These are phyloP conservation scores for Pyrenopolyporus hunteri DNA, from an alignment of 495 filamentous ascomycete genomes.

Conservation along the genomic window DNA sequence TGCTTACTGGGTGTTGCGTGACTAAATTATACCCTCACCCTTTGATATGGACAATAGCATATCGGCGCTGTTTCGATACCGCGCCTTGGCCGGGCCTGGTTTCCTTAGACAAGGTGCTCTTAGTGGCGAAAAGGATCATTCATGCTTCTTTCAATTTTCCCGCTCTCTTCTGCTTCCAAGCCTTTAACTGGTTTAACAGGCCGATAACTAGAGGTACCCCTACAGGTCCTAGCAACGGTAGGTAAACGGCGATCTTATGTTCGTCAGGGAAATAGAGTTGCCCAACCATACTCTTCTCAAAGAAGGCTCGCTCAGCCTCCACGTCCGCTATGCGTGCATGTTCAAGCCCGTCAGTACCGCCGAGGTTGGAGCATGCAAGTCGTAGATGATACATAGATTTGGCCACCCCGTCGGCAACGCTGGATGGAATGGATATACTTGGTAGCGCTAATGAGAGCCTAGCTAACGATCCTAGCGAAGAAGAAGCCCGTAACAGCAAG, in stretches of 20 bases:
- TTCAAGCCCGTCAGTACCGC: slow-evolving; percentile 64
- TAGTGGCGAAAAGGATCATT: background rate
- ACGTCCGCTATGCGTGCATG: slow-evolving; percentile 83
- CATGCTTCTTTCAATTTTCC: slow-evolving; percentile 41
- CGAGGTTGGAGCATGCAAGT: slow-evolving; percentile 74
- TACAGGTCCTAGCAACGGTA: slow-evolving; percentile 89
- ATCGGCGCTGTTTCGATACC: background rate
- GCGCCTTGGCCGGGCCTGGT: background rate
- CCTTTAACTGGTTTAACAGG: slow-evolving; percentile 78
- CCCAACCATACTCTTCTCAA: slow-evolving; percentile 98
- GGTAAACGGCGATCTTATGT: slow-evolving; percentile 96
- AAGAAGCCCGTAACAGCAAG: slow-evolving; percentile 86
- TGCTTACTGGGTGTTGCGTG: no score
- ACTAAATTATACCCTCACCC: no score
- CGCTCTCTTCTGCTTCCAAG: slow-evolving; percentile 52
- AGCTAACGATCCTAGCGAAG: slow-evolving; percentile 90
- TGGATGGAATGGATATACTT: slow-evolving; percentile 86
- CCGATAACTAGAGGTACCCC: slow-evolving; percentile 88
- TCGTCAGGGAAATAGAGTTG: slow-evolving; percentile 98
- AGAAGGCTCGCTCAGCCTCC: slow-evolving; percentile 93
- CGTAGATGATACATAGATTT: slow-evolving; percentile 78
- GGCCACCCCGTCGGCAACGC: slow-evolving; percentile 83
- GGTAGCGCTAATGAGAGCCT: slow-evolving; percentile 83
- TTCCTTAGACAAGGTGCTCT: no score
- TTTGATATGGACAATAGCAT: no score